These are phyloP conservation scores for Globisporangium cederbergense DNA, from an alignment of 352 stramenopile genomes.

Conservation along the genomic window DNA sequence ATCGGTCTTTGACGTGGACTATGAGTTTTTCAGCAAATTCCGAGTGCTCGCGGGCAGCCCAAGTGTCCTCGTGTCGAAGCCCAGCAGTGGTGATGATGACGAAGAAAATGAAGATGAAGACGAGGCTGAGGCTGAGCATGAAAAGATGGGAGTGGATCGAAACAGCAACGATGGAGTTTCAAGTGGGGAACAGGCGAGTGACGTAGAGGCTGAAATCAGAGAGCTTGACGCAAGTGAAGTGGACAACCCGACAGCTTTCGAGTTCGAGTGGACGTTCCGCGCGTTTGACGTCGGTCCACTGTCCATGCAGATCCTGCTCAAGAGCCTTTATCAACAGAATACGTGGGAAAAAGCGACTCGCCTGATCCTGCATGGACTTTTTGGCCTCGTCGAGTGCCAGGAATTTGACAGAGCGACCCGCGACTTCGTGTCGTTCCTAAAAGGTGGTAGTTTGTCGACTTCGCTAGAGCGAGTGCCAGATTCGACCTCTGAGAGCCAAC, in stretches of 20 bases:
- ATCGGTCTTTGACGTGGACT: conserved; percentile 17
- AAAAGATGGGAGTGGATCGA: conserved; percentile 1
- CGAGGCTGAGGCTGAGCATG: background rate
- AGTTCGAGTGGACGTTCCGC: conserved; percentile 55
- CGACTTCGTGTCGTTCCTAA: conserved; percentile 25
- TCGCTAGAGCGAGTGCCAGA: conserved; percentile 2
- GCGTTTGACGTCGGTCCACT: conserved; percentile 60
- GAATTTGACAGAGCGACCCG: conserved; percentile 46
- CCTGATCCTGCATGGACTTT: conserved; percentile 49
- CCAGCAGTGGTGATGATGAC: conserved; percentile 13
- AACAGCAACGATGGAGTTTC: background rate
- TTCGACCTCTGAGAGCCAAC: background rate
- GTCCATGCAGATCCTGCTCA: conserved; percentile 37
- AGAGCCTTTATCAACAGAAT: background rate
- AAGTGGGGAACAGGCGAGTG: background rate
- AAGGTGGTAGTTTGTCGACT: conserved; percentile 15
- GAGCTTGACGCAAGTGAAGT: background rate
- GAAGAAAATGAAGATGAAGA: conserved; percentile 35
- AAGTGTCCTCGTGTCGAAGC: background rate
- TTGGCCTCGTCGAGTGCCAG: conserved; percentile 49
- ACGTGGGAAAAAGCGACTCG: background rate
- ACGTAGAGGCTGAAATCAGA: background rate
- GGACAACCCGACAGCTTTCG: conserved; percentile 25
- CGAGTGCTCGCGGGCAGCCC: conserved; percentile 7
- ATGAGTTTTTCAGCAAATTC: conserved; percentile 20